Base-by-base conservation (phyloP, 257 asterid genomes). In the Solanum dulcamara region DNA sequence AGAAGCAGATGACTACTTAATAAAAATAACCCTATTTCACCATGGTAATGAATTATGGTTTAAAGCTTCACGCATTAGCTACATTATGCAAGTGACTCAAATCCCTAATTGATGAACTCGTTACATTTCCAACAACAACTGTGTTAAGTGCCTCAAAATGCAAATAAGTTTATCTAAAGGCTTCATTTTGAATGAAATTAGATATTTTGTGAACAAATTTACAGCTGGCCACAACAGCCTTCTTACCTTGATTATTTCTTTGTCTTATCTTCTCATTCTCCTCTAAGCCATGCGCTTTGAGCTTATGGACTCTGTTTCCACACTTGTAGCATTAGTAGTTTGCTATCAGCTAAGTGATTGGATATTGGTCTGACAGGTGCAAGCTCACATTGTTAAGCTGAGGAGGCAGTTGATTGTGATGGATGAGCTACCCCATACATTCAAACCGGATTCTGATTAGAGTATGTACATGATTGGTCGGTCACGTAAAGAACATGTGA, bases 331-430 rank as follows among this genome's bases (percentile, higher is more conserved):
- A 77, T 8, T 44, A 46, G 33, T 68, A 30, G 55, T 30, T 67
- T 50, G 7, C 66, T 12, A 22, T 55, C 38, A 50, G 40, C 67
- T 68, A 84, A 48, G 50, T 14, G 81, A 84, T 68, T 46, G 62
- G 38, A 13, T 7, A 71, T 26, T 48, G 60, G n/a, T 80, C 24
- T 92, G 88, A 86, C 68, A 94, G 98, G 98, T 93, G 89, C 98
- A 94, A 91, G 93, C 93, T 64, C 95, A 94, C 90, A 94, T 94
- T 85, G 84, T 87, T 88, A 94, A 92, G 89, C 92, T 93, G 85
- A 89, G 94, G 88, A 93, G 98, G 89, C 95, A 93, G 79, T 84
- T 93, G 91, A 94, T 91, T 86, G 71, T 91, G 87, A 66, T 92
- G 71, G 97, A 93, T 67, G 95, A 90, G 87, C 87, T 71, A 75